phyloP scores from a whole-genome alignment of 176 grass and related monocot genomes.

The Rhynchospora pubera region DNA sequence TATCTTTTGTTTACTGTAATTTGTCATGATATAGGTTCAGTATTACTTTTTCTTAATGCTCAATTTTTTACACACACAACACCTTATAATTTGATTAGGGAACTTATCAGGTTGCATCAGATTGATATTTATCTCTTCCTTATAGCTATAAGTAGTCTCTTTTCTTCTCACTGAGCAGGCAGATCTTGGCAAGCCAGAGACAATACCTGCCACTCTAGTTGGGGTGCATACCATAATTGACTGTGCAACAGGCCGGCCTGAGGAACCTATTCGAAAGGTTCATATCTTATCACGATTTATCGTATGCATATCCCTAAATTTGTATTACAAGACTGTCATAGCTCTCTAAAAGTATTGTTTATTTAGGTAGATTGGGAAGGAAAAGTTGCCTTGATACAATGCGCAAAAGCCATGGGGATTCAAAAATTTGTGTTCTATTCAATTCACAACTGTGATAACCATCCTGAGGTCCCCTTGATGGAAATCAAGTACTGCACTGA shows the following conservation, averaged over 20 bases:
- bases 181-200: conserved; percentile 91
- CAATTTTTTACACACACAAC: neutral
- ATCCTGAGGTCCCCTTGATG: conserved; percentile 97
- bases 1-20: neutral
- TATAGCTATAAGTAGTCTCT: neutral
- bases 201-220: conserved; percentile 88
- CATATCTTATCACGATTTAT: neutral
- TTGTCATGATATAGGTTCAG: neutral
- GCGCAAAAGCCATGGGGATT: conserved; percentile 97
- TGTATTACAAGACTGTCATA: neutral
- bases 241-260: conserved; percentile 86
- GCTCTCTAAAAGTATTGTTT: conserved; percentile 7
- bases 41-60: neutral
- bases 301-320: neutral
- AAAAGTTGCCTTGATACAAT: conserved; percentile 98
- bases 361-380: conserved; percentile 99
- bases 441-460: conserved; percentile 97
- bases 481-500: conserved; percentile 99
- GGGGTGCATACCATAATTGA: conserved; percentile 89
- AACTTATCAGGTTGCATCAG: neutral
- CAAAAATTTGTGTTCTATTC: conserved; percentile 96
- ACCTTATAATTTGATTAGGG: neutral
- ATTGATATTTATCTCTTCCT: neutral
- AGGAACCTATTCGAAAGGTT: conserved; percentile 88
- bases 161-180: conserved; percentile 39